A percentile compares a stretch with the other conserved stretches of the same genome.
These are phyloP conservation scores for Calonectria ilicicola DNA, from an alignment of 2,329 filamentous ascomycete genomes.

Conservation along the genomic window DNA sequence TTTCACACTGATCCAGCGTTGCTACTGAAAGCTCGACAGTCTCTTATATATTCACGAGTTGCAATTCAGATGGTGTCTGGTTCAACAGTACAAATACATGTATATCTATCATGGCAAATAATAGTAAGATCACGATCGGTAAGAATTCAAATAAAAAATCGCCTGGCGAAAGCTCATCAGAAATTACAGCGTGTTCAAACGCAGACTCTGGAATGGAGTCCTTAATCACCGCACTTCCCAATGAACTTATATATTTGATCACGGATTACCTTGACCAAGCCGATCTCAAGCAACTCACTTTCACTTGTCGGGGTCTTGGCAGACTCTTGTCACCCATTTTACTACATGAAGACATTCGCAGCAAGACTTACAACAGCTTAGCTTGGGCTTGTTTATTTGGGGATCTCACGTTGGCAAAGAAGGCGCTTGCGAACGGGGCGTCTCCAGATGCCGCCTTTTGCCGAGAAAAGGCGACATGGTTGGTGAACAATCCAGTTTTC, in stretches of 20 bases:
- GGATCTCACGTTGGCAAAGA: background rate
- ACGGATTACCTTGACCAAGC: background rate
- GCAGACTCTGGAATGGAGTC: background rate
- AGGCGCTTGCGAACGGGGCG: background rate
- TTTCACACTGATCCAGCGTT: background rate
- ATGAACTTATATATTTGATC: slow-evolving; percentile 4
- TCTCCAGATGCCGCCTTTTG: slow-evolving; percentile 7
- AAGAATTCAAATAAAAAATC: background rate
- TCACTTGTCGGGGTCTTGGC: background rate
- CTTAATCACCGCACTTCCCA: background rate
- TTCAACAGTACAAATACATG: background rate
- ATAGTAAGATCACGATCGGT: background rate
- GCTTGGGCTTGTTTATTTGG: slow-evolving; percentile 19
- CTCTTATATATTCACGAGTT: background rate
- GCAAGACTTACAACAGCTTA: slow-evolving; percentile 6
- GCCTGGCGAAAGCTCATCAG: background rate
- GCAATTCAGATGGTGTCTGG: background rate
- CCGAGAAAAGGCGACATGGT: background rate
- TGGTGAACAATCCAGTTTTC: background rate
- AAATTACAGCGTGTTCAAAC: background rate
- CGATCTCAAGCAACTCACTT: background rate
- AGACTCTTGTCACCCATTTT: background rate
- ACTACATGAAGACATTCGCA: slow-evolving; percentile 5
- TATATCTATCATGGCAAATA: background rate
- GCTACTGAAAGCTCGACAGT: no score